phyloP scores from a whole-genome alignment of 306 rosid species.

The Inga oerstediana region DNA sequence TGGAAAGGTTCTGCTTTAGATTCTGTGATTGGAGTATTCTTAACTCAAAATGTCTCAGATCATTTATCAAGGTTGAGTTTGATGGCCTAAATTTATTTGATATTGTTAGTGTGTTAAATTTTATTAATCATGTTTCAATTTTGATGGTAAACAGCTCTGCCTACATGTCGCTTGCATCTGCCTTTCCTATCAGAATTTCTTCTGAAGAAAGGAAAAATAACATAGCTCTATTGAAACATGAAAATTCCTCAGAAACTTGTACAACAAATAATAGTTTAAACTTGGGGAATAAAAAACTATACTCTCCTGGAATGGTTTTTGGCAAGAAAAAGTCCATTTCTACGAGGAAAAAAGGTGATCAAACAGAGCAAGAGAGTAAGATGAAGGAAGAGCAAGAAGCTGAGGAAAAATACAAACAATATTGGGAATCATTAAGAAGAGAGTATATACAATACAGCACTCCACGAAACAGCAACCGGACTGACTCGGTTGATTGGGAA shows the following conservation, averaged over 20 bases:
- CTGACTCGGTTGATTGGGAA: constrained; percentile 69
- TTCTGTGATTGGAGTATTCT: constrained; percentile 57
- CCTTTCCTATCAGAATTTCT: constrained; percentile 41
- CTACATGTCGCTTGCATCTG: constrained; percentile 64
- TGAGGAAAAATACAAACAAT: constrained; percentile 17
- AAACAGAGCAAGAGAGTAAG: constrained; percentile 11
- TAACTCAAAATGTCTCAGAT: constrained; percentile 63
- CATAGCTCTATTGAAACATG: neutral
- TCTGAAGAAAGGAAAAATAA: constrained; percentile 2
- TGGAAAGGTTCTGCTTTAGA: constrained; percentile 68
- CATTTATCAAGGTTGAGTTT: constrained; percentile 57
- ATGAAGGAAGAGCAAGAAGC: constrained; percentile 16
- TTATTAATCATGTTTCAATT: neutral
- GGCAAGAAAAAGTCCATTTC: neutral
- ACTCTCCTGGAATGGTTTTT: neutral
- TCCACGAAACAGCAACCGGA: constrained; percentile 21
- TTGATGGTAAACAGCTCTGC: constrained; percentile 54
- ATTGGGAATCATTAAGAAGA: constrained; percentile 59
- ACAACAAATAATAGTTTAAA: neutral
- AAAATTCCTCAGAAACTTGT: neutral
- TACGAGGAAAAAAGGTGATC: neutral
- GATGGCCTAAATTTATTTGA: neutral
- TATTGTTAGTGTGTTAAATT: neutral
- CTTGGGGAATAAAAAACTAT: neutral
- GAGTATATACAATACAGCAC: neutral